phyloP scores from a whole-genome alignment of 768 basidiomycete genomes.

The Ramaria sp. region DNA sequence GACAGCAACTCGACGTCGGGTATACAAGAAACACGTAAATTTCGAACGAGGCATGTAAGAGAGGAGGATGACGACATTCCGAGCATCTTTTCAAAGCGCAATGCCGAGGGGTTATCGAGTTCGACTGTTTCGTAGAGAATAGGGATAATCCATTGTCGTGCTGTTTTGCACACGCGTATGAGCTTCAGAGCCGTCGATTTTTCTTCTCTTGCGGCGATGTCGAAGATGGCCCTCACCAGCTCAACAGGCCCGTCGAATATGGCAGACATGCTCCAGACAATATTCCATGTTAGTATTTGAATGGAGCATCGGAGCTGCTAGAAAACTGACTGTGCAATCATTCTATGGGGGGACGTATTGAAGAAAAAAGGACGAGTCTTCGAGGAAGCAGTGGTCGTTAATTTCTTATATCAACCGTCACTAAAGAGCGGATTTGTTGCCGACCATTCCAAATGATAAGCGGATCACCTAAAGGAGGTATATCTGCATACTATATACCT shows the following conservation, averaged over 20 bases:
- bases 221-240: slow-evolving; percentile 4
- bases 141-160: slow-evolving; percentile 2
- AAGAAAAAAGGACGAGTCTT: too few relatives aligned
- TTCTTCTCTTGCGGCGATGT: slow-evolving; percentile 7
- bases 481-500: too few relatives aligned
- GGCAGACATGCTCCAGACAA: background rate
- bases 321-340: too few relatives aligned
- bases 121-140: slow-evolving; percentile 8
- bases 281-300: too few relatives aligned
- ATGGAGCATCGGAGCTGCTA: too few relatives aligned
- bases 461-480: too few relatives aligned
- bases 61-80: background rate
- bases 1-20: background rate
- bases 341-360: too few relatives aligned
- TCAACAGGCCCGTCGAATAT: slow-evolving; percentile 7
- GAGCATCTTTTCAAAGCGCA: slow-evolving; percentile 2
- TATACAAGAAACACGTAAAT: background rate
- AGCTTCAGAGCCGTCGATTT: slow-evolving; percentile 3
- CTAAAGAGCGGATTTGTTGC: too few relatives aligned
- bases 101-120: slow-evolving; percentile 1
- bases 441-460: too few relatives aligned
- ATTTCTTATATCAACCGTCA: too few relatives aligned
- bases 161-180: slow-evolving; percentile 2
- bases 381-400: too few relatives aligned
- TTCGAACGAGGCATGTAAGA: background rate